phyloP scores from a whole-genome alignment of 768 basidiomycete species.

The Suillus alpinus region DNA sequence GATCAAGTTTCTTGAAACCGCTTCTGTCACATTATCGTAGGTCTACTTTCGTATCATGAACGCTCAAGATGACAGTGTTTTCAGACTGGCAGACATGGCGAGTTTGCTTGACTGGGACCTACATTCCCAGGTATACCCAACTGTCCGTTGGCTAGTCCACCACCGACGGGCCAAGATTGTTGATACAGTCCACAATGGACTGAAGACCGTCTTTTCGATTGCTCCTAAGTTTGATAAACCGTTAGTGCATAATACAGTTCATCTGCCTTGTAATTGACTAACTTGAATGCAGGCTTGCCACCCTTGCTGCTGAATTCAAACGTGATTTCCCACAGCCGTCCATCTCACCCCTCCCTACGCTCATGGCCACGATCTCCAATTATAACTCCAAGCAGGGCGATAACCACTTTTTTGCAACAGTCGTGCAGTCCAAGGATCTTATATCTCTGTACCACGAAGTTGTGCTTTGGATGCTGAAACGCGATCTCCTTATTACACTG shows the following conservation, averaged over 20 bases:
- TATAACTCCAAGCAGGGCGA: slow-evolving; percentile 60
- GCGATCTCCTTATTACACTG: slow-evolving; percentile 79
- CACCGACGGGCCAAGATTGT: slow-evolving; percentile 89
- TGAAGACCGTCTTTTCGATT: slow-evolving; percentile 82
- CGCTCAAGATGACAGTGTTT: not conserved
- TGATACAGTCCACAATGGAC: slow-evolving; percentile 72
- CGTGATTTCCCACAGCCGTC: slow-evolving; percentile 53
- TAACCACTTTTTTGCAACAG: slow-evolving; percentile 78
- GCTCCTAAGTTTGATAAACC: slow-evolving; percentile 59
- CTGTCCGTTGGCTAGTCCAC: slow-evolving; percentile 90
- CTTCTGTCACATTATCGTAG: slow-evolving; percentile 73
- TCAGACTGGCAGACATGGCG: slow-evolving; percentile 76
- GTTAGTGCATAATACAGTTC: slow-evolving; percentile 39
- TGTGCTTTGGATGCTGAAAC: slow-evolving; percentile 87
- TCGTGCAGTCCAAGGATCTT: slow-evolving; percentile 66
- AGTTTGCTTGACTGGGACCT: slow-evolving; percentile 80
- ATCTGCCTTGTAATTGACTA: slow-evolving; percentile 5
- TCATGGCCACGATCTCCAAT: slow-evolving; percentile 74
- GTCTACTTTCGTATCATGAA: slow-evolving; percentile 26
- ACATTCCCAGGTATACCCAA: slow-evolving; percentile 79
- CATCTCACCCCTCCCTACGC: slow-evolving; percentile 67
- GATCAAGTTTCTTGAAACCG: slow-evolving; percentile 71
- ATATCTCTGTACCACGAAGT: slow-evolving; percentile 77
- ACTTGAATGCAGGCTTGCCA: slow-evolving; percentile 23
- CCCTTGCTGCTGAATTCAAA: slow-evolving; percentile 59